Base-by-base conservation (phyloP, 441 rosid species). In the Eutrema salsugineum region DNA sequence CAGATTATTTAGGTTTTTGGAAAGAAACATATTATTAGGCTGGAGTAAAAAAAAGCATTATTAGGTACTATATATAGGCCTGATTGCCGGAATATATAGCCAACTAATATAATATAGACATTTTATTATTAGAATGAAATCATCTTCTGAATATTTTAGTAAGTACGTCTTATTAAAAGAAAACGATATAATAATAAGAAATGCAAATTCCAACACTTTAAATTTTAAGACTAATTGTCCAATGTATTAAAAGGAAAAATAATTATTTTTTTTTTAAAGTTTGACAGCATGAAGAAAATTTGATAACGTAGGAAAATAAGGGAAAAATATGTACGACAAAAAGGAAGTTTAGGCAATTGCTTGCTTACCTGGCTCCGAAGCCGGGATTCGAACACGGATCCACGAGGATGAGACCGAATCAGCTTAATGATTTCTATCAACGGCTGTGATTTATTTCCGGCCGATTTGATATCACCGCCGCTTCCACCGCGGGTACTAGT, bases 381-480 rank as follows among this genome's bases (percentile, higher is more conserved):
- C 47, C 83, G 79, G 47, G 80, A 69, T 44, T 83, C 81, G 78
- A 86, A 83, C 61, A 73, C 56, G 27, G 82, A 70, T 43, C 81
- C 72, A 63, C 70, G 77, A 4, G 78, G 70, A 72, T 84, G 87
- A 61, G 84, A 67, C 61, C 83, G 81, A 53, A 84, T 79, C 76
- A 72, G 38, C 58, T 81, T 65, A 63, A 84, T 43, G 16, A 73
- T 28, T 5, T 76, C 68, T 12, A 68, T 66, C 84, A 82, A 75
- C 78, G 84, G 82, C 76, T 83, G 82, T 30, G 87, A 86, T 83
- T 84, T 78, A 30, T 28, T 68, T 17, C 71, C 76, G 46, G 39
- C 43, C 60, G 58, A 62, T 68, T 71, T 76, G 19, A 56, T 51
- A 15, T 43, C 71, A 12, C 65, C 79, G 22, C 66, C 81, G 66